Percentiles rank a stretch among this genome's conserved stretches.
Conservation (phyloP, 768 basidiomycete genomes). For the button mushroom (Agaricus bisporus) region DNA sequence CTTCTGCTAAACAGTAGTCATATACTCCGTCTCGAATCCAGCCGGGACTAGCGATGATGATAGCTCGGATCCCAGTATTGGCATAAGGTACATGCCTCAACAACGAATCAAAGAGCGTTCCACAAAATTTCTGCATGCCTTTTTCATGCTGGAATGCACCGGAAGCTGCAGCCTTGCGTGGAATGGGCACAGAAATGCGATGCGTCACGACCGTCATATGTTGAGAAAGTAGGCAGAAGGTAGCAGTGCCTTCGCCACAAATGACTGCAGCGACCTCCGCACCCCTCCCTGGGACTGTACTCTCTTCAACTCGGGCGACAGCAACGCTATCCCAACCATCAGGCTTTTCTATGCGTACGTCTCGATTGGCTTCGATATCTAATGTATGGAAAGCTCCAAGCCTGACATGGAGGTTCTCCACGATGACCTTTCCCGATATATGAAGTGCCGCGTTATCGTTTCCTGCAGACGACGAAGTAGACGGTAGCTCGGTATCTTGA, state of each 20-base stretch:
- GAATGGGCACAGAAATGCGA: slow-evolving; percentile 82
- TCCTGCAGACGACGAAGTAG: slow-evolving; percentile 26
- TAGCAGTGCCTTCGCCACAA: slow-evolving; percentile 92
- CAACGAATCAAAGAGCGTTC: slow-evolving; percentile 81
- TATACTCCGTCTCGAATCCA: slow-evolving; percentile 90
- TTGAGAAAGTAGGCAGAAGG: slow-evolving; percentile 91
- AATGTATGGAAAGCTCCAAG: slow-evolving; percentile 94
- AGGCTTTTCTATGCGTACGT: slow-evolving; percentile 82
- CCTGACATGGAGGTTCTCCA: slow-evolving; percentile 85
- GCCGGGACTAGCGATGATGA: slow-evolving; percentile 95
- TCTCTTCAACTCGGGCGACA: slow-evolving; percentile 73
- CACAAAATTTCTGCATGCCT: slow-evolving; percentile 78
- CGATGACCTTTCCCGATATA: slow-evolving; percentile 78
- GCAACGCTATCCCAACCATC: slow-evolving; percentile 94
- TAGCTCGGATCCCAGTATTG: slow-evolving; percentile 67
- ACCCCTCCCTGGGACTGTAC: slow-evolving; percentile 88
- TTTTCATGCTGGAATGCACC: slow-evolving; percentile 88
- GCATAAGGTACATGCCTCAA: slow-evolving; percentile 86
- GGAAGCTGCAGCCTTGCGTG: slow-evolving; percentile 82
- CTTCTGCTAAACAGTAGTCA: slow-evolving; percentile 80
- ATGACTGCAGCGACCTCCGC: slow-evolving; percentile 96
- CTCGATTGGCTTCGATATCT: slow-evolving; percentile 86
- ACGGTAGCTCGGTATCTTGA: slow-evolving; percentile 31
- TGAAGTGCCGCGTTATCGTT: slow-evolving; percentile 59
- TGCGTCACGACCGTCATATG: slow-evolving; percentile 95